These are phyloP conservation scores for Fraxinus velutina DNA, from an alignment of 305 asterid genomes.

Conservation along the genomic window DNA sequence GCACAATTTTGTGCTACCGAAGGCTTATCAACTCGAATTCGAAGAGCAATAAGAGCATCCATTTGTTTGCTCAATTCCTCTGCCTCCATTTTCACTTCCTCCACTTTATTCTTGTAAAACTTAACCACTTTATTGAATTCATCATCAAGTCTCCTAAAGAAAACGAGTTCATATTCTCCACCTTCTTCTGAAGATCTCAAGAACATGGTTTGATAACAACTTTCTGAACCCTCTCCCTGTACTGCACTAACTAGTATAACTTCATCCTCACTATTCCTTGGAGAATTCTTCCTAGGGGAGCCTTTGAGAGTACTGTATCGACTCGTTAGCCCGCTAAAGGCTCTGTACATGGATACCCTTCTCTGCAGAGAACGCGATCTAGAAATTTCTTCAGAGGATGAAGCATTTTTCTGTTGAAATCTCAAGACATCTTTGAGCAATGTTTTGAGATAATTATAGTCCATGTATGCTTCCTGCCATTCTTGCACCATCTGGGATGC, in stretches of 20 bases:
- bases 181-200: conserved; percentile 58
- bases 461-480: conserved; percentile 80
- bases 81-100: conserved; percentile 50
- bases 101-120: conserved; percentile 56
- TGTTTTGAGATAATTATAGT: conserved; percentile 49
- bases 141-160: conserved; percentile 53
- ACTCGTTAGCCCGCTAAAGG: conserved; percentile 66
- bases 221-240: conserved; percentile 33
- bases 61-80: conserved; percentile 65
- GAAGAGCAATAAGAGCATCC: conserved; percentile 81
- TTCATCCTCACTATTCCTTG: conserved; percentile 54
- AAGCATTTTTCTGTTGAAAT: conserved; percentile 28
- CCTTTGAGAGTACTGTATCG: conserved; percentile 18
- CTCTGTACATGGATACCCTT: conserved; percentile 66
- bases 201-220: conserved; percentile 58
- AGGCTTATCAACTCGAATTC: conserved; percentile 59
- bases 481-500: conserved; percentile 79
- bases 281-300: conserved; percentile 29
- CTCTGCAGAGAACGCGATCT: conserved; percentile 38
- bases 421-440: conserved; percentile 42
- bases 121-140: conserved; percentile 68
- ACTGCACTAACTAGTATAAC: conserved; percentile 55
- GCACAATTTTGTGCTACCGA: conserved; percentile 17
- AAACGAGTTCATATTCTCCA: conserved; percentile 58
- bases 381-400: conserved; percentile 21